A percentile compares a stretch with the other conserved stretches of the same genome.
Evolutionary conservation across 106 monocot species (phyloP).

Genomic region (Allium sativum): DNA sequence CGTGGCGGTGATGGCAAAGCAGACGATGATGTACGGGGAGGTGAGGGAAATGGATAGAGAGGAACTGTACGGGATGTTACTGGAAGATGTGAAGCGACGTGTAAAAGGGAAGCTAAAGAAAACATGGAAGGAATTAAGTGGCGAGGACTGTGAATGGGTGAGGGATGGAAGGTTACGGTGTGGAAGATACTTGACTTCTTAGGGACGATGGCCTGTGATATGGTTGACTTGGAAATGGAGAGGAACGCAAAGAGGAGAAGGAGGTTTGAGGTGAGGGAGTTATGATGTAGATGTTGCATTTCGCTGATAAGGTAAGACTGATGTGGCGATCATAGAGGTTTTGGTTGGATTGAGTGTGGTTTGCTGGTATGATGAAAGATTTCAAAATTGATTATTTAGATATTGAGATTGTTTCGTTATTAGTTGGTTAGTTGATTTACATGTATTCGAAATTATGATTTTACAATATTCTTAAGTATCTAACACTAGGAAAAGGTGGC

Average conservation of each 20-base stretch:
- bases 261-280: constrained; percentile 24
- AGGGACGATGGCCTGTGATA: constrained; percentile 45
- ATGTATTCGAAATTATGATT: too few species aligned
- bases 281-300: constrained; percentile 55
- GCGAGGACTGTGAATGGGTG: constrained; percentile 25
- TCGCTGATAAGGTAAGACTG: constrained; percentile 65
- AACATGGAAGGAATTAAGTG: constrained; percentile 29
- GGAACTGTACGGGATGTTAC: constrained; percentile 23
- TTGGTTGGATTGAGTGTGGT: constrained; percentile 63
- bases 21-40: constrained; percentile 10
- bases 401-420: neutral
- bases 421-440: neutral
- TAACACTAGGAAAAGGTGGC: too few species aligned
- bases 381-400: neutral
- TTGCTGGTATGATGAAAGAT: constrained; percentile 54
- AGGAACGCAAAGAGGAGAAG: constrained; percentile 33
- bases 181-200: constrained; percentile 43
- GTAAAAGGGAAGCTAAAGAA: constrained; percentile 40
- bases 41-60: constrained; percentile 24
- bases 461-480: too few species aligned
- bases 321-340: constrained; percentile 65
- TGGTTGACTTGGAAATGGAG: constrained; percentile 46
- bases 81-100: constrained; percentile 12
- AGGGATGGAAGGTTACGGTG: constrained; percentile 55
- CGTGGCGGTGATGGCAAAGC: constrained; percentile 30